phyloP scores from a whole-genome alignment of 306 rosid species.

The Pyrus bretschneideri region DNA sequence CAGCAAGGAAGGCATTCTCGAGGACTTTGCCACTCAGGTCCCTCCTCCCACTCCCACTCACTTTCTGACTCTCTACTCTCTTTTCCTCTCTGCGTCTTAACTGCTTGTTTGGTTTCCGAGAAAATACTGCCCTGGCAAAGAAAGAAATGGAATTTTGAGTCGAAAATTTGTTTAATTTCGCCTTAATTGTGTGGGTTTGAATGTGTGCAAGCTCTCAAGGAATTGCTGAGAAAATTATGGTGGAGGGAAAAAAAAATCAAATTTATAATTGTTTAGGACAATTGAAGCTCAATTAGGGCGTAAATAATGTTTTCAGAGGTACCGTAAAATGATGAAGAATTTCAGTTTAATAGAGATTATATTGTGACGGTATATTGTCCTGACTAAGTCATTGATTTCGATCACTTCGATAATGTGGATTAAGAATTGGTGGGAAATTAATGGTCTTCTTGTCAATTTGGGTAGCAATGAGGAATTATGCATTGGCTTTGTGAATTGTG shows the following conservation, averaged over 20 bases:
- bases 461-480: not conserved
- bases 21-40: conserved; percentile 98
- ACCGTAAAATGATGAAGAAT: not conserved
- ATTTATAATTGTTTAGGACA: not conserved
- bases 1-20: conserved; percentile 96
- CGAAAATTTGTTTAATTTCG: not conserved
- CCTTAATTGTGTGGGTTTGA: not conserved
- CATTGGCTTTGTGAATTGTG: not conserved
- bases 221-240: not conserved
- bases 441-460: not conserved
- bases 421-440: not conserved
- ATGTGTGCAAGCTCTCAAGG: not conserved
- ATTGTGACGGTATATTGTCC: not conserved
- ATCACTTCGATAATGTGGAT: not conserved
- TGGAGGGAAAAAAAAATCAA: not conserved
- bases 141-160: not conserved
- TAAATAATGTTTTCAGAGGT: not conserved
- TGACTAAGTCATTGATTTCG: not conserved
- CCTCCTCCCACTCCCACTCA: not conserved
- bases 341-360: not conserved
- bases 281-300: not conserved
- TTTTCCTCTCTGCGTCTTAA: not conserved
- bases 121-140: not conserved
- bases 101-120: not conserved
- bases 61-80: not conserved